Conservation (phyloP, 2,329 filamentous ascomycete genomes). For the Colletotrichum sp. region DNA sequence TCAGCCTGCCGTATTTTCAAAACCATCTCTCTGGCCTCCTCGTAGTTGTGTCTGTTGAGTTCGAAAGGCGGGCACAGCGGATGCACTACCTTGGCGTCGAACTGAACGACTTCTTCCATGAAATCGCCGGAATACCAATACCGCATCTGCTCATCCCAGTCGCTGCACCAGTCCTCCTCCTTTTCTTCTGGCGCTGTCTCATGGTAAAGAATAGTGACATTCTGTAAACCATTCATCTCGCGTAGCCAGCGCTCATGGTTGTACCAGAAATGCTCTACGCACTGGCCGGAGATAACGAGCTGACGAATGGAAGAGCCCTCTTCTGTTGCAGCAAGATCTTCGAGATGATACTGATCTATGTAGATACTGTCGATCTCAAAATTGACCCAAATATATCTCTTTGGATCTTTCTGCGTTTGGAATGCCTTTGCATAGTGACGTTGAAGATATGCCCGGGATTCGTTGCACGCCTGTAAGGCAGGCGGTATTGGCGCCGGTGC, state of each 20-base stretch:
- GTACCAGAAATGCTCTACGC: neutral
- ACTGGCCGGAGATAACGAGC: neutral
- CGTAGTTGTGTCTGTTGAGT: neutral
- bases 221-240: neutral
- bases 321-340: neutral
- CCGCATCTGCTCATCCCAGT: neutral
- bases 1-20: neutral
- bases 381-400: neutral
- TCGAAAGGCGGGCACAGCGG: neutral
- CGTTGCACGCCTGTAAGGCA: neutral
- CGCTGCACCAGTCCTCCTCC: neutral
- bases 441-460: neutral
- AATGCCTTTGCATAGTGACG: neutral
- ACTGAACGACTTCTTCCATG: neutral
- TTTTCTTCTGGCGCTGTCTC: neutral
- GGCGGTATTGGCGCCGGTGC: neutral
- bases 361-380: neutral
- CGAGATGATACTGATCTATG: neutral
- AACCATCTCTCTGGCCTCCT: neutral
- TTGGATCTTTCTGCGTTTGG: neutral
- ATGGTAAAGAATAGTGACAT: neutral
- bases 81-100: neutral
- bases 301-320: neutral
- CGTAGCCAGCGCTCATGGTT: neutral
- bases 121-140: neutral